Conservation (phyloP, 306 rosid genomes). For the Dalbergia cultrata region DNA sequence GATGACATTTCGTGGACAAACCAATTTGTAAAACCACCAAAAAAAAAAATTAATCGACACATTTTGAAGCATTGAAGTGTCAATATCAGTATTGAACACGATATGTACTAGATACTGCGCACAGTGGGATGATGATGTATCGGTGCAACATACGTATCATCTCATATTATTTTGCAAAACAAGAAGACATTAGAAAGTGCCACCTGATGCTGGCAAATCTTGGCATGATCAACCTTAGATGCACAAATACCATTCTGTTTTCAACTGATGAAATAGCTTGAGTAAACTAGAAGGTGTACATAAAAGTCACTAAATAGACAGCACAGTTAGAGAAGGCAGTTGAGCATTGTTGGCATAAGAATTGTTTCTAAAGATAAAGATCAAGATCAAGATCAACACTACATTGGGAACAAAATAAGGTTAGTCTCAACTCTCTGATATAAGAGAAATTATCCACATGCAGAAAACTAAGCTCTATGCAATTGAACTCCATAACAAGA, state of each 20-base stretch:
- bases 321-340: not conserved
- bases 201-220: not conserved
- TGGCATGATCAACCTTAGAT: constrained; percentile 15
- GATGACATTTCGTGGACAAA: too few relatives aligned
- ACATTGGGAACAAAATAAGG: constrained; percentile 14
- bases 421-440: constrained; percentile 4
- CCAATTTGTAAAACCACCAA: too few relatives aligned
- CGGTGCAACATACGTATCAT: too few relatives aligned
- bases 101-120: too few relatives aligned
- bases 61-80: too few relatives aligned
- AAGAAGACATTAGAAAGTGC: not conserved
- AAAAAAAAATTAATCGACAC: too few relatives aligned
- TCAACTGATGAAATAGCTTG: not conserved
- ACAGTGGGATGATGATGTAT: too few relatives aligned
- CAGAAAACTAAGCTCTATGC: not conserved
- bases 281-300: constrained; percentile 25
- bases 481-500: constrained; percentile 28
- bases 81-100: too few relatives aligned
- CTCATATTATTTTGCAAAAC: not conserved
- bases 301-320: not conserved
- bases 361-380: constrained; percentile 25
- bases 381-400: not conserved
- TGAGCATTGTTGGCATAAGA: not conserved
- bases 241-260: not conserved
- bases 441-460: constrained; percentile 17